Conservation (phyloP, 179 eudicot genomes). For the Amaranthus tricolor region DNA sequence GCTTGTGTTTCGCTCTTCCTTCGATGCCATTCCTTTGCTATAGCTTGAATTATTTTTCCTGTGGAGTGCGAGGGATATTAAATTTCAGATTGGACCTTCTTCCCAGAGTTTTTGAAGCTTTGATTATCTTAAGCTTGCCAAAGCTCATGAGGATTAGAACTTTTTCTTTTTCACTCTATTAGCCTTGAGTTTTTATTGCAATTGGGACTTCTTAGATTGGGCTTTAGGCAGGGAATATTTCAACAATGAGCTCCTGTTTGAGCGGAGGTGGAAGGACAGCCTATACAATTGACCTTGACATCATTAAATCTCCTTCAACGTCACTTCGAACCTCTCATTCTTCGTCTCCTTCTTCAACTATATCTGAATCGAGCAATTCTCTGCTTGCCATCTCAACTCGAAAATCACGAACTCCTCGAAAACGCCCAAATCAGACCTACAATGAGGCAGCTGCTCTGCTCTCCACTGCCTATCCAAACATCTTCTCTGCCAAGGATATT, state of each 20-base stretch:
- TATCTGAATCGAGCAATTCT: slow-evolving; percentile 87
- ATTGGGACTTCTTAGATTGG: slow-evolving; percentile 17
- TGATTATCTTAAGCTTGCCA: slow-evolving; percentile 2
- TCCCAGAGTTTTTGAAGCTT: neutral
- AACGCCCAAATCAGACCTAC: slow-evolving; percentile 91
- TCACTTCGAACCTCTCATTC: slow-evolving; percentile 53
- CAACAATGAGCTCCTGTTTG: slow-evolving; percentile 40
- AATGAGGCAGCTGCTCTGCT: slow-evolving; percentile 90
- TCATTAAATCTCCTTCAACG: slow-evolving; percentile 43
- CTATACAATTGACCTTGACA: slow-evolving; percentile 42
- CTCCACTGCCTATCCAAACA: slow-evolving; percentile 84
- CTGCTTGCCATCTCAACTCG: slow-evolving; percentile 64
- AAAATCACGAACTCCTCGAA: slow-evolving; percentile 87
- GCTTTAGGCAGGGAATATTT: neutral
- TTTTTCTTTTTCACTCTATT: neutral
- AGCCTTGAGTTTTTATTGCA: slow-evolving; percentile 9
- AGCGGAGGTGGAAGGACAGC: slow-evolving; percentile 40
- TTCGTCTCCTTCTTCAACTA: slow-evolving; percentile 73
- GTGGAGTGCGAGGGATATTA: slow-evolving; percentile 1
- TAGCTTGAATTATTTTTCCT: slow-evolving; percentile 7
- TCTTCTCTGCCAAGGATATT: slow-evolving; percentile 64
- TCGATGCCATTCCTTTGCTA: slow-evolving; percentile 20
- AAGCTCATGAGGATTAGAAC: slow-evolving; percentile 19
- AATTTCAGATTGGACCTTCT: slow-evolving; percentile 6
- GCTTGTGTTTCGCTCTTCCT: slow-evolving; percentile 22